Evolutionary conservation across 2,329 filamentous ascomycete species (phyloP).

Genomic region (Pyrenochaeta sp.): DNA sequence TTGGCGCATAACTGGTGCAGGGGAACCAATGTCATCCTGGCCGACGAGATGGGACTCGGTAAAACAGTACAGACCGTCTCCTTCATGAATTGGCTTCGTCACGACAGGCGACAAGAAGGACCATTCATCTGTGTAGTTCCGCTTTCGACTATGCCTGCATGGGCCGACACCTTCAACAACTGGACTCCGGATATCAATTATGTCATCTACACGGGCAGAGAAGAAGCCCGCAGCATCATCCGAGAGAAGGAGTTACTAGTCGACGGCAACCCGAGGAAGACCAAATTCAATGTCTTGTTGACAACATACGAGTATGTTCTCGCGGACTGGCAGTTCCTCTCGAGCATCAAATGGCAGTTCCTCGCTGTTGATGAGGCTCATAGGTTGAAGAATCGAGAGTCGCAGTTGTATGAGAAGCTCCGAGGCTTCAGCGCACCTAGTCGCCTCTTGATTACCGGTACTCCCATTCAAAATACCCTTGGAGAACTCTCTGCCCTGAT

Average conservation of each 20-base stretch:
- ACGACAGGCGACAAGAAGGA: constrained; percentile 87
- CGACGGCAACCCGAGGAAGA: constrained; percentile 84
- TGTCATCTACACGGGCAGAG: constrained; percentile 92
- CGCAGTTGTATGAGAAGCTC: constrained; percentile 86
- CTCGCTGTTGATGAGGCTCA: constrained; percentile 97
- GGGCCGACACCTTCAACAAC: constrained; percentile 96
- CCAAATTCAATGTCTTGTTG: constrained; percentile 96
- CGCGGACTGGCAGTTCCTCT: constrained; percentile 81
- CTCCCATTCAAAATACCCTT: constrained; percentile 95
- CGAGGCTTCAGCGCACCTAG: constrained; percentile 86
- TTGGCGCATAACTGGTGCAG: constrained; percentile 95
- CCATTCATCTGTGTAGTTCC: constrained; percentile 98
- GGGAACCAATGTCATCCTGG: constrained; percentile 93
- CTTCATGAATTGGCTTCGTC: constrained; percentile 95
- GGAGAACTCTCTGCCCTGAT: constrained; percentile 90
- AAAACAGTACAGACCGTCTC: constrained; percentile 98
- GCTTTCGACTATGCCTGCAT: constrained; percentile 94
- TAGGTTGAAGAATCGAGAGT: constrained; percentile 94
- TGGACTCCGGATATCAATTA: constrained; percentile 98
- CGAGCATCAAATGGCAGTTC: constrained; percentile 95
- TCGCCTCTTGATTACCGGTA: constrained; percentile 93
- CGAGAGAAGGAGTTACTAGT: constrained; percentile 88
- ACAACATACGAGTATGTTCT: constrained; percentile 98
- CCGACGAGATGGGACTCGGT: constrained; percentile 97
- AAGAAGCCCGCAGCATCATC: constrained; percentile 84